A percentile compares a stretch with the other conserved stretches of the same genome.
phyloP scores from a whole-genome alignment of 306 rosid genomes.

The Carpinus viminea region DNA sequence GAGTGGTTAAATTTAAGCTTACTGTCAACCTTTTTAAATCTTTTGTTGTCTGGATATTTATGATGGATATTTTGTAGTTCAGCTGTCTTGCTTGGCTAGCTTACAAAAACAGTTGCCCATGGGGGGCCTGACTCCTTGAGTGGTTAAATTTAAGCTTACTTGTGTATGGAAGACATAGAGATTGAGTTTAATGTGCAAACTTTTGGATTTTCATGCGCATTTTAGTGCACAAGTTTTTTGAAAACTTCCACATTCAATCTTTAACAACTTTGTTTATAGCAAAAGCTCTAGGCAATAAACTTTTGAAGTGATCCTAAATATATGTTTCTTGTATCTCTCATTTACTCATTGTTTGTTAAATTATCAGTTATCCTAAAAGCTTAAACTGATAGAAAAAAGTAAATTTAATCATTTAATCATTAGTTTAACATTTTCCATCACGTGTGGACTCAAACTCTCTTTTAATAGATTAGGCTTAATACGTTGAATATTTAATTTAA shows the following conservation, averaged over 20 bases:
- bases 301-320: not conserved
- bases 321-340: too few species aligned
- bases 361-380: too few species aligned
- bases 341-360: too few species aligned
- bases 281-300: not conserved
- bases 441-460: too few species aligned
- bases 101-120: not conserved
- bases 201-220: conserved; percentile 15
- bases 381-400: too few species aligned
- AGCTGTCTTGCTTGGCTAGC: conserved; percentile 28
- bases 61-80: conserved; percentile 13
- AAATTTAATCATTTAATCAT: too few species aligned
- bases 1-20: conserved; percentile 15
- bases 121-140: not conserved
- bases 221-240: not conserved
- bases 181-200: not conserved
- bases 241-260: not conserved
- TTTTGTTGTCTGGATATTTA: conserved; percentile 32
- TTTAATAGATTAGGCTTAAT: too few species aligned
- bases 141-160: conserved; percentile 15
- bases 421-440: too few species aligned
- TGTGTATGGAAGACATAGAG: not conserved
- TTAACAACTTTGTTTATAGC: not conserved
- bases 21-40: conserved; percentile 15
- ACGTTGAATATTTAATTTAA: too few species aligned